These are phyloP conservation scores for Chaetomium cochliodes DNA, from an alignment of 495 filamentous ascomycete species.

Conservation along the genomic window DNA sequence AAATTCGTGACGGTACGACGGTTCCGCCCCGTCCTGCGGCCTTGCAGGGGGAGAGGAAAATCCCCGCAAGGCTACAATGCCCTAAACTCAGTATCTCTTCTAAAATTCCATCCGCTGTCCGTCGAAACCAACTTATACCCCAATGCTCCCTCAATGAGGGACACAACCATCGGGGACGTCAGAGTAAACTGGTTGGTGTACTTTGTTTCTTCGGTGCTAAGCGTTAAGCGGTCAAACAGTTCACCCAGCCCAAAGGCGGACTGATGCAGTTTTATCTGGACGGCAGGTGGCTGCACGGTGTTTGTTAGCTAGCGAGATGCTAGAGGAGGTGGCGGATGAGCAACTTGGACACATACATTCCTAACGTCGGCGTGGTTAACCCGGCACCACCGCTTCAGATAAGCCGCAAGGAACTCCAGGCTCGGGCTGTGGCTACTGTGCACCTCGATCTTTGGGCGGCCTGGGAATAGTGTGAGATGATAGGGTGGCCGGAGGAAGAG, in stretches of 20 bases:
- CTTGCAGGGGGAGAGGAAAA: constrained; percentile 18
- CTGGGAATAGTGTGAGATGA: constrained; percentile 34
- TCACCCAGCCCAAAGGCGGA: constrained; percentile 40
- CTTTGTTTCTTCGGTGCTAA: constrained; percentile 32
- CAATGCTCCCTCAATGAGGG: constrained; percentile 41
- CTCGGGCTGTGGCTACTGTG: constrained; percentile 44
- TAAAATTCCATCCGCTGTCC: constrained; percentile 25
- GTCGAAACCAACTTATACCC: constrained; percentile 39
- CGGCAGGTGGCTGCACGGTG: constrained; percentile 35
- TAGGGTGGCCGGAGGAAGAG: constrained; percentile 43
- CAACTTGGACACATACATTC: constrained; percentile 23
- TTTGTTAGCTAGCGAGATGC: background rate
- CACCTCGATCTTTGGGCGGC: constrained; percentile 30
- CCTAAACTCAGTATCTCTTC: constrained; percentile 28
- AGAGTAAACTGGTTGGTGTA: constrained; percentile 32
- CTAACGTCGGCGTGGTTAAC: constrained; percentile 38
- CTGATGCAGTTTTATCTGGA: constrained; percentile 38
- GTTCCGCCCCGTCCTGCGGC: constrained; percentile 27
- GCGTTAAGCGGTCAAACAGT: constrained; percentile 38
- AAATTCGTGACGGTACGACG: constrained; percentile 31
- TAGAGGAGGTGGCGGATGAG: background rate
- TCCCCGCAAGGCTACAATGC: constrained; percentile 8
- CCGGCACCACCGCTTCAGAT: constrained; percentile 41
- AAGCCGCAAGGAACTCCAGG: constrained; percentile 40
- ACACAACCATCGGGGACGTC: constrained; percentile 38